A percentile compares a stretch with the other conserved stretches of the same genome.
Conservation (phyloP, 108 stramenopile genomes). For the Seminavis robusta region DNA sequence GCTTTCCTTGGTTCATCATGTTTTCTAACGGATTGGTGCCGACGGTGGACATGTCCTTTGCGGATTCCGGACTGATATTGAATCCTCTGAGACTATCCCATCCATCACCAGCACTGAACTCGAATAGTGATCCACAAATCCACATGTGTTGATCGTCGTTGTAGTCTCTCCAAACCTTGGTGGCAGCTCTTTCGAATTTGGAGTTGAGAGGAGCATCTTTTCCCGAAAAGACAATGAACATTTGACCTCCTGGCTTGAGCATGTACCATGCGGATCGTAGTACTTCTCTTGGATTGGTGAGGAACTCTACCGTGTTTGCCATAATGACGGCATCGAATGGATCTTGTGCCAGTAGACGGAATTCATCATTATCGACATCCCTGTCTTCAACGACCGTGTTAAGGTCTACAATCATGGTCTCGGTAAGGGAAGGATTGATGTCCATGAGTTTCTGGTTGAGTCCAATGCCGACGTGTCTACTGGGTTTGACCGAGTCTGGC, state of each 20-base stretch:
- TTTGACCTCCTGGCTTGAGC: constrained; percentile 81
- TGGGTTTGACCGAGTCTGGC: constrained; percentile 56
- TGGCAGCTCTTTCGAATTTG: constrained; percentile 76
- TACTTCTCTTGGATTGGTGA: constrained; percentile 81
- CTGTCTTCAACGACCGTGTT: constrained; percentile 73
- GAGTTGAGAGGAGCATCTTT: constrained; percentile 61
- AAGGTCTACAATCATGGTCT: constrained; percentile 62
- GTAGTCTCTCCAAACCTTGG: constrained; percentile 88
- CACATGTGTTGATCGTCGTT: constrained; percentile 97
- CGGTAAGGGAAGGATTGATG: constrained; percentile 70
- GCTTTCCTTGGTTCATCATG: constrained; percentile 40
- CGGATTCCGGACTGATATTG: constrained; percentile 79
- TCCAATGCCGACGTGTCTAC: constrained; percentile 77
- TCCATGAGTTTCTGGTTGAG: constrained; percentile 59
- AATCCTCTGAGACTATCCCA: constrained; percentile 82
- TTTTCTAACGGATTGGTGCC: constrained; percentile 30
- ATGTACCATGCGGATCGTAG: constrained; percentile 74
- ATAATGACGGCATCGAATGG: constrained; percentile 81
- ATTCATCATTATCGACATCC: constrained; percentile 64
- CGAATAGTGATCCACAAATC: constrained; percentile 89
- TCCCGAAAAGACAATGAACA: constrained; percentile 71
- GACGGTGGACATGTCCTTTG: constrained; percentile 41
- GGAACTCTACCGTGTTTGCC: constrained; percentile 83
- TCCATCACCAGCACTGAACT: constrained; percentile 87
- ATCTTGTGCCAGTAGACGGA: constrained; percentile 44